phyloP scores from a whole-genome alignment of 306 rosid genomes.

The Malus asiatica region DNA sequence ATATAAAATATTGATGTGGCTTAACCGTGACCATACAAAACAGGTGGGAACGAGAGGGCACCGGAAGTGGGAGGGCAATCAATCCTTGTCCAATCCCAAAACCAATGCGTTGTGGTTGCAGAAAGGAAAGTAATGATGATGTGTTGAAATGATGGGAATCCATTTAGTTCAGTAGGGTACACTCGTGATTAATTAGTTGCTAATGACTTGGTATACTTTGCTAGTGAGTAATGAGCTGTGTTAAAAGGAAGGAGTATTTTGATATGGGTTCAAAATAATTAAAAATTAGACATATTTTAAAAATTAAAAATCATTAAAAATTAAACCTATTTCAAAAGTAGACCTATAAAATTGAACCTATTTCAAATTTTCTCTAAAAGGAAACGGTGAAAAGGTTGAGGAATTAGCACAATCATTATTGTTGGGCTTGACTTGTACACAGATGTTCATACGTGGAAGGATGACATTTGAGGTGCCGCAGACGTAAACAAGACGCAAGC shows the following conservation, averaged over 20 bases:
- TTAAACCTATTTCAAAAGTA: no score
- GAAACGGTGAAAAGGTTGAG: not conserved
- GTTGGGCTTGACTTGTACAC: slow-evolving; percentile 15
- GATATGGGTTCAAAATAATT: no score
- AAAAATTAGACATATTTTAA: no score
- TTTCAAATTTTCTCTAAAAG: not conserved
- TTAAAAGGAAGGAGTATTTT: not conserved
- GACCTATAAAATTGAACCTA: no score
- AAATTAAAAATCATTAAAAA: no score
- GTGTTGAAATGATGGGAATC: not conserved
- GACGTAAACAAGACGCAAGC: slow-evolving; percentile 31
- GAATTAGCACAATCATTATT: not conserved
- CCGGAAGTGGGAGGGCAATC: no score
- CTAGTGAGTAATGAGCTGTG: not conserved
- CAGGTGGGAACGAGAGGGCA: no score
- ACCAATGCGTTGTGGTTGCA: not conserved
- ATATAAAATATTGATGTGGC: no score
- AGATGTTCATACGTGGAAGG: slow-evolving; percentile 22
- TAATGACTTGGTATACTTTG: not conserved
- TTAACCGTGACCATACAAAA: no score
- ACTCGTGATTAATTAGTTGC: not conserved
- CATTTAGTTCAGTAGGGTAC: not conserved
- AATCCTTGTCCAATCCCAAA: no score
- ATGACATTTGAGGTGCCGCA: not conserved
- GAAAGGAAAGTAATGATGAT: not conserved